Percentiles rank a stretch among this genome's conserved stretches.
These are phyloP conservation scores for Verticillium albo-atrum DNA, from an alignment of 2,329 filamentous ascomycete species.

Conservation along the genomic window DNA sequence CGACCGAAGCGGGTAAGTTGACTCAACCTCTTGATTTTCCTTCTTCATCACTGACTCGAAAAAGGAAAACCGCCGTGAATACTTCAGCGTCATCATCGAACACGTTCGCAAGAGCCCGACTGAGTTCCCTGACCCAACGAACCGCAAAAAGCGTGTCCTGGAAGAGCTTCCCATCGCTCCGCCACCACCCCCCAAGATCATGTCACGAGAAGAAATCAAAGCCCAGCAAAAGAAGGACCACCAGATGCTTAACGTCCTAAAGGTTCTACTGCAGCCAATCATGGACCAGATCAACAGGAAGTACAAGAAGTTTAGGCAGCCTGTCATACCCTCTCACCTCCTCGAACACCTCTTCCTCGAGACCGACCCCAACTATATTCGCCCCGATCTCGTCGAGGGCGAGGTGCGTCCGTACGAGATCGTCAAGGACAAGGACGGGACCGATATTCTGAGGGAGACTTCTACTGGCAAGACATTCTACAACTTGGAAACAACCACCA, in stretches of 20 bases:
- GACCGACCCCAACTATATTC: conserved; percentile 67
- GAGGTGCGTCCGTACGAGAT: conserved; percentile 74
- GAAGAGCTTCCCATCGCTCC: conserved; percentile 74
- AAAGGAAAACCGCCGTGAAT: conserved; percentile 64
- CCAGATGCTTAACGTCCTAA: conserved; percentile 78
- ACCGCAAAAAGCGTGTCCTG: conserved; percentile 81
- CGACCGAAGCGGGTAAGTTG: conserved; percentile 58
- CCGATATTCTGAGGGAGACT: conserved; percentile 70
- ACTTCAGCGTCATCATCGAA: conserved; percentile 69
- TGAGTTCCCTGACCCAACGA: conserved; percentile 82
- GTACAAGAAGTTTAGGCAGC: conserved; percentile 82
- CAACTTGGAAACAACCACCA: conserved; percentile 87
- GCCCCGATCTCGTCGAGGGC: conserved; percentile 46
- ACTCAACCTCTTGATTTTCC: too few relatives aligned
- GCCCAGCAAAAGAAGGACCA: conserved; percentile 78
- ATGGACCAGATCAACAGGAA: conserved; percentile 95
- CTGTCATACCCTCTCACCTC: conserved; percentile 67
- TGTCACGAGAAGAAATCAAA: conserved; percentile 76
- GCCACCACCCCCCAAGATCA: conserved; percentile 60
- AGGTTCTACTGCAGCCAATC: conserved; percentile 84
- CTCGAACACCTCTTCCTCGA: conserved; percentile 85
- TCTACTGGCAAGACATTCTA: conserved; percentile 84
- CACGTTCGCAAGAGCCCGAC: conserved; percentile 75
- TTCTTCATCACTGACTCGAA: conserved; percentile 19
- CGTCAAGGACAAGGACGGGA: conserved; percentile 72